Percentiles rank a stretch among this genome's conserved stretches.
phyloP scores from a whole-genome alignment of 163 green algal species.

The Scenedesmus sp. region DNA sequence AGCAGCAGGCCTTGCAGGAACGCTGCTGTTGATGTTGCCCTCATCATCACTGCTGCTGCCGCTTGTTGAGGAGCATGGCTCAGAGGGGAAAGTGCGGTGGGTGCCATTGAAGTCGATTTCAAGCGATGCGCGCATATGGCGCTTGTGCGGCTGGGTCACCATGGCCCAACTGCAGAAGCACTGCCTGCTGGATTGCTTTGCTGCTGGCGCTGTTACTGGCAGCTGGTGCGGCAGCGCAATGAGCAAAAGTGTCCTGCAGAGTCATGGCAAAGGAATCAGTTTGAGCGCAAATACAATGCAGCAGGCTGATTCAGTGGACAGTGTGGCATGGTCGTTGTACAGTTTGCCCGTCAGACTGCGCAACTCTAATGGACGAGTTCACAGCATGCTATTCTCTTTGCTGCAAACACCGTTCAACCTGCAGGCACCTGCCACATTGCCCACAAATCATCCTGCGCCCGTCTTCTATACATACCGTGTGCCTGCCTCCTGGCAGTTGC shows the following conservation, averaged over 20 bases:
- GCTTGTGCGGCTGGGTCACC: constrained; percentile 5
- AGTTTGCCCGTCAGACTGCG: too few species aligned
- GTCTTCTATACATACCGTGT: too few species aligned
- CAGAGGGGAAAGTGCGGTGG: background rate
- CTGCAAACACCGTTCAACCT: too few species aligned
- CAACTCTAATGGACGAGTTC: too few species aligned
- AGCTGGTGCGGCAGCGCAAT: background rate
- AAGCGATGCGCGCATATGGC: background rate
- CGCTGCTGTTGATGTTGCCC: background rate
- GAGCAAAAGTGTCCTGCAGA: background rate
- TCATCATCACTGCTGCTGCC: constrained; percentile 14
- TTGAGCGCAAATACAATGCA: too few species aligned
- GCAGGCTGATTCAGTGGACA: too few species aligned
- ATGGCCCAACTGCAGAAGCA: background rate
- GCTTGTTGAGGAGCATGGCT: background rate
- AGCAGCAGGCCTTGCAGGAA: background rate
- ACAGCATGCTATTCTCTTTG: too few species aligned
- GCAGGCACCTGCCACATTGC: too few species aligned
- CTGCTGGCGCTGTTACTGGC: background rate
- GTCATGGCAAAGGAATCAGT: too few species aligned
- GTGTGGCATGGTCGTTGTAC: too few species aligned
- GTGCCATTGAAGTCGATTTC: constrained; percentile 29
- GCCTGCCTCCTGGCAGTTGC: background rate
- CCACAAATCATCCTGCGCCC: too few species aligned
- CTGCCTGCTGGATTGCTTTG: background rate